Evolutionary conservation across 345 rosid species (phyloP).

Genomic region (Moricandia arvensis): DNA sequence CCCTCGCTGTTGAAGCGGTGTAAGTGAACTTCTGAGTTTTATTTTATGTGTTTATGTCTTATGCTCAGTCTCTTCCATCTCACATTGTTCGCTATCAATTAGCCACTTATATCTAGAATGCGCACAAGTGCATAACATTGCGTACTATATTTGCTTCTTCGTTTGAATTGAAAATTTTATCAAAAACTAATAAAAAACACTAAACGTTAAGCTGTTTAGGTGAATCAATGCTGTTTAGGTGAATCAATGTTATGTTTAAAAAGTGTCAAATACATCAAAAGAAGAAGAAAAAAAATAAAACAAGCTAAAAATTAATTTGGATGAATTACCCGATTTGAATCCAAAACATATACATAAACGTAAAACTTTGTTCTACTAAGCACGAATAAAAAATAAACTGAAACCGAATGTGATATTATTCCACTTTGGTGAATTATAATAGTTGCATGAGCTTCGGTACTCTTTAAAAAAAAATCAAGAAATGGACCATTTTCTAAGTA

Average conservation of each 20-base stretch:
- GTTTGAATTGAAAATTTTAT: neutral
- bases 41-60: neutral
- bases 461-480: neutral
- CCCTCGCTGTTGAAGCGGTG: neutral
- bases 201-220: neutral
- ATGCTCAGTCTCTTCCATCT: neutral
- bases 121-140: neutral
- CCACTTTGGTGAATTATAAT: neutral
- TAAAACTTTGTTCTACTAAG: neutral
- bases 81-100: neutral
- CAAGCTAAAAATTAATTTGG: neutral
- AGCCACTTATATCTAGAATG: neutral
- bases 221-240: neutral
- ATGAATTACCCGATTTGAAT: neutral
- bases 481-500: slow-evolving; percentile 21
- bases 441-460: slow-evolving; percentile 16
- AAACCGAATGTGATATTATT: slow-evolving; percentile 4
- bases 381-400: neutral
- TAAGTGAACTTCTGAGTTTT: neutral
- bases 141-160: neutral
- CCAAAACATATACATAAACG: neutral
- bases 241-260: neutral
- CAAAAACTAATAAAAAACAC: neutral
- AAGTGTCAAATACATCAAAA: neutral
- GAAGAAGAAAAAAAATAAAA: neutral